Percentiles rank a stretch among this genome's conserved stretches.
phyloP scores from a whole-genome alignment of 2,329 filamentous ascomycete species.

The Phaeophleospora eucalypticola region DNA sequence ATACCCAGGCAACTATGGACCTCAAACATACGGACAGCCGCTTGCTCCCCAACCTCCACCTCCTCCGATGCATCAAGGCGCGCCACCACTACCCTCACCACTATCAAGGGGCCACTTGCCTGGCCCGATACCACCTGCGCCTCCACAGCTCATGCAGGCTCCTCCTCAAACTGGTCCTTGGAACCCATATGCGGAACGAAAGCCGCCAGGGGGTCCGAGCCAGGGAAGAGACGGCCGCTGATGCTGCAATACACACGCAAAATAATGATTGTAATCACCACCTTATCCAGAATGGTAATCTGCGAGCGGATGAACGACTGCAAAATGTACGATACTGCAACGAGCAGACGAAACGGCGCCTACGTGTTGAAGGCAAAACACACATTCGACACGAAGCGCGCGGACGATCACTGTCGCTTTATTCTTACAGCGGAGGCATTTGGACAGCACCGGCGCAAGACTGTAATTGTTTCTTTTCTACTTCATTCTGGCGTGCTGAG shows the following conservation, averaged over 20 bases:
- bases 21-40: constrained; percentile 18
- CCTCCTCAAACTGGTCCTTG: constrained; percentile 32
- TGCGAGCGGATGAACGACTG: too few species aligned
- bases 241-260: not conserved
- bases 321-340: too few species aligned
- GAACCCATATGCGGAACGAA: constrained; percentile 31
- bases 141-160: constrained; percentile 31
- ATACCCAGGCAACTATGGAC: constrained; percentile 15
- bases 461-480: not conserved
- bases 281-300: too few species aligned
- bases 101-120: constrained; percentile 12
- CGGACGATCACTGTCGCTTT: too few species aligned
- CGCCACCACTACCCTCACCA: constrained; percentile 22
- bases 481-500: constrained; percentile 2
- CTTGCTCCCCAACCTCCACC: constrained; percentile 20
- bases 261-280: not conserved
- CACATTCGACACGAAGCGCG: too few species aligned
- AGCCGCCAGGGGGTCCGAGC: constrained; percentile 9
- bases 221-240: constrained; percentile 1
- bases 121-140: constrained; percentile 8
- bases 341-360: too few species aligned
- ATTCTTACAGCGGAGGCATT: too few species aligned
- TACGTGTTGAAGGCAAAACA: too few species aligned
- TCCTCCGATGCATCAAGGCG: constrained; percentile 14
- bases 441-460: not conserved